phyloP scores from a whole-genome alignment of 2,329 filamentous ascomycete species.

The Colletotrichum tropicicola region DNA sequence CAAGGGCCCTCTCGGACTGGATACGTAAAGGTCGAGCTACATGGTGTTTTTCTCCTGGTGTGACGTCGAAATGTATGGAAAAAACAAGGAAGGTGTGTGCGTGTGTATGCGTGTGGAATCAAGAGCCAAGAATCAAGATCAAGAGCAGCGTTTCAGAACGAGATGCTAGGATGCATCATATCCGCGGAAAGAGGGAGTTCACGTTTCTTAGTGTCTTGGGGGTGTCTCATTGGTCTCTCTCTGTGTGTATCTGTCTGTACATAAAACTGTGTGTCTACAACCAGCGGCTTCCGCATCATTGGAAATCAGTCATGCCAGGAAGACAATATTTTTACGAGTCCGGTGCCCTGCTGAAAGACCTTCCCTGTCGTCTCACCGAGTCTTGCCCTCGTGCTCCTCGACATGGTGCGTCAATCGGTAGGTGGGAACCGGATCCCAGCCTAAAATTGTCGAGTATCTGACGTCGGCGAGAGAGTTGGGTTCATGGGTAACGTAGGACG shows the following conservation, averaged over 20 bases:
- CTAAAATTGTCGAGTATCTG: too few relatives aligned
- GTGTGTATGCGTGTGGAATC: not conserved
- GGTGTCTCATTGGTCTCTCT: not conserved
- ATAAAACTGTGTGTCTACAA: too few relatives aligned
- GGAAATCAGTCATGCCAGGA: too few relatives aligned
- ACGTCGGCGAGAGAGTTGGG: too few relatives aligned
- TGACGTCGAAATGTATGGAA: not conserved
- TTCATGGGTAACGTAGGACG: too few relatives aligned
- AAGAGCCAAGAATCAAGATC: not conserved
- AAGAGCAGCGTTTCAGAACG: conserved; percentile 15
- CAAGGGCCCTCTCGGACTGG: conserved; percentile 11
- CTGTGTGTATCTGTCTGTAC: not conserved
- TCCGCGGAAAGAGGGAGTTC: not conserved
- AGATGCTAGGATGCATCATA: not conserved
- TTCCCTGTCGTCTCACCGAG: too few relatives aligned
- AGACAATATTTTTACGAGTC: too few relatives aligned
- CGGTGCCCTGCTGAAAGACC: too few relatives aligned
- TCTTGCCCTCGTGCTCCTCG: too few relatives aligned
- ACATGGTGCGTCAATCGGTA: too few relatives aligned
- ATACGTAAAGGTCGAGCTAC: conserved; percentile 9
- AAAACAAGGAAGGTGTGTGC: not conserved
- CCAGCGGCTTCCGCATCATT: too few relatives aligned
- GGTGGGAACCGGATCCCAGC: too few relatives aligned
- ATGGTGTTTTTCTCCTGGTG: not conserved
- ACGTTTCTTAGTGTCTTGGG: not conserved